Evolutionary conservation across 768 basidiomycete genomes (phyloP).

Genomic region (Termitomyces eurrhizus): DNA sequence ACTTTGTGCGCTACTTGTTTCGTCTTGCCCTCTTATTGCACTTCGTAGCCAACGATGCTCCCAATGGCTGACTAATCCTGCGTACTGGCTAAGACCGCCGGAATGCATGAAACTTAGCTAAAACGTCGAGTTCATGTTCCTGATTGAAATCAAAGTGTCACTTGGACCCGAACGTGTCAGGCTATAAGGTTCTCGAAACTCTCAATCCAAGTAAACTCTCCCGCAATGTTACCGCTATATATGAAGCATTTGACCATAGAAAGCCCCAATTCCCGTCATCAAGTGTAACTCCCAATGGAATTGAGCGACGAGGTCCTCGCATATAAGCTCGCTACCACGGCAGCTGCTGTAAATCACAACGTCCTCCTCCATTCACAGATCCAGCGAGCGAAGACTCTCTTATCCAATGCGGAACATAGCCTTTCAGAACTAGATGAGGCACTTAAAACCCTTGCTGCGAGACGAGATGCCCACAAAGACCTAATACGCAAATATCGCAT

Average conservation of each 20-base stretch:
- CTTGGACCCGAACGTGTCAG: background rate
- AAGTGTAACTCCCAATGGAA: background rate
- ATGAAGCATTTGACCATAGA: background rate
- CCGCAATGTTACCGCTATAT: background rate
- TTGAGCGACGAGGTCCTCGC: background rate
- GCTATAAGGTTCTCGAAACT: background rate
- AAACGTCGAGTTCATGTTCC: background rate
- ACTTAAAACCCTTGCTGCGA: background rate
- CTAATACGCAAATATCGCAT: constrained; percentile 2
- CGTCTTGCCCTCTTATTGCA: background rate
- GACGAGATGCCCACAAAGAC: constrained; percentile 7
- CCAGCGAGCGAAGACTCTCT: background rate
- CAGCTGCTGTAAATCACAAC: background rate
- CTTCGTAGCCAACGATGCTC: background rate
- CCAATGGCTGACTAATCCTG: too few species aligned
- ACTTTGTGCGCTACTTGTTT: background rate
- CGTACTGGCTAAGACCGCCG: background rate
- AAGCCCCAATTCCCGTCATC: background rate
- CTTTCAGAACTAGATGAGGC: constrained; percentile 4
- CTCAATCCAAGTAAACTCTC: background rate
- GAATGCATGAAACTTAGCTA: background rate
- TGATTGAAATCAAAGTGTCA: background rate
- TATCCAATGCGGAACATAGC: background rate
- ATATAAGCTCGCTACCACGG: background rate
- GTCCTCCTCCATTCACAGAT: constrained; percentile 3